phyloP scores from a whole-genome alignment of 345 rosid species.

The Populus davidiana region DNA sequence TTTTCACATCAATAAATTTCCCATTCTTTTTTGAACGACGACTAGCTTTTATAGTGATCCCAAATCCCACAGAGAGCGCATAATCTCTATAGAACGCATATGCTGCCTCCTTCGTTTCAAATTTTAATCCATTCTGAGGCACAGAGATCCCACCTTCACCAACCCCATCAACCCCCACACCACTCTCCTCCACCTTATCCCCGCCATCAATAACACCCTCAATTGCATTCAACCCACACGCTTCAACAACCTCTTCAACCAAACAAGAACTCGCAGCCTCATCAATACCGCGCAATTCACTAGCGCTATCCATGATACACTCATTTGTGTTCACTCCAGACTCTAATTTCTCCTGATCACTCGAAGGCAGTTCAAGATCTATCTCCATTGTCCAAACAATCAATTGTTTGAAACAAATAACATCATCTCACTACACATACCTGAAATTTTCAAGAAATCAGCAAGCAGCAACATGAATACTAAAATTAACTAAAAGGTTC shows the following conservation, averaged over 20 bases:
- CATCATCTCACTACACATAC: constrained; percentile 4
- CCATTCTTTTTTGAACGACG: constrained; percentile 50
- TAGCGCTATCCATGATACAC: constrained; percentile 12
- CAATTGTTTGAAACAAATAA: not conserved
- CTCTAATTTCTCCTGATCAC: constrained; percentile 20
- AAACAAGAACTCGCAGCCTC: constrained; percentile 14
- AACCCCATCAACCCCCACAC: constrained; percentile 8
- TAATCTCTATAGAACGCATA: constrained; percentile 51
- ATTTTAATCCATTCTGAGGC: constrained; percentile 37
- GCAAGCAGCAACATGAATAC: no score
- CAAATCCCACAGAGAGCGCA: constrained; percentile 42
- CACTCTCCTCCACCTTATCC: constrained; percentile 11
- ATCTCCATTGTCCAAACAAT: constrained; percentile 23
- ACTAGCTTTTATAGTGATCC: constrained; percentile 47
- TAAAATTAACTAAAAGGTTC: no score
- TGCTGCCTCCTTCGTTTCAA: constrained; percentile 47
- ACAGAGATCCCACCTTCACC: constrained; percentile 12
- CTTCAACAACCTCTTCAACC: constrained; percentile 19
- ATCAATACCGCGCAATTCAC: constrained; percentile 9
- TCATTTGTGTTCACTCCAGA: constrained; percentile 7
- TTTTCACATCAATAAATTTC: constrained; percentile 47
- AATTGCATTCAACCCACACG: not conserved
- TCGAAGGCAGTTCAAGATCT: constrained; percentile 33
- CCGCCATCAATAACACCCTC: constrained; percentile 8
- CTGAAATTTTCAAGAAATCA: constrained; percentile 11